Conservation (phyloP, 2,329 filamentous ascomycete species). For the Colletotrichum eleusines region DNA sequence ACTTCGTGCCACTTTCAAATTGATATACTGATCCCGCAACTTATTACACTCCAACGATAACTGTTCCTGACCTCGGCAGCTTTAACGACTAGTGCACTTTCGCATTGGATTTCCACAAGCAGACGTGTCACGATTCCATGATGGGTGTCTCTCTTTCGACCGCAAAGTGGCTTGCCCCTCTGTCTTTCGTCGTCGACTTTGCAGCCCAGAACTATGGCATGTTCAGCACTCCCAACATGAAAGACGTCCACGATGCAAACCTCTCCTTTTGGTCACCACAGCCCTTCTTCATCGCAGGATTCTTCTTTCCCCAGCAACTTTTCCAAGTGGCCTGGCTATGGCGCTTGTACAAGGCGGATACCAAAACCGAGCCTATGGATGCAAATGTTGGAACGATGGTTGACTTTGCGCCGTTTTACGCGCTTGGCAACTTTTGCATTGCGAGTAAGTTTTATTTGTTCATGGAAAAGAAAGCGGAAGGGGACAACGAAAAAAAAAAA, state of each 20-base stretch:
- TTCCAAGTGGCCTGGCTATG: slow-evolving; percentile 70
- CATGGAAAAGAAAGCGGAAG: neutral
- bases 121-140: neutral
- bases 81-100: too few species aligned
- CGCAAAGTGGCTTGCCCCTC: slow-evolving; percentile 65
- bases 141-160: slow-evolving; percentile 68
- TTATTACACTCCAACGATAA: too few species aligned
- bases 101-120: too few species aligned
- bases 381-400: slow-evolving; percentile 62
- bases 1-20: neutral
- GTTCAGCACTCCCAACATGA: slow-evolving; percentile 68
- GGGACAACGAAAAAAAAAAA: neutral
- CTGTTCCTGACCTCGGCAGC: neutral
- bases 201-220: slow-evolving; percentile 71
- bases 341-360: slow-evolving; percentile 63
- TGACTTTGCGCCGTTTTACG: slow-evolving; percentile 67
- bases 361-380: slow-evolving; percentile 52
- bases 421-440: slow-evolving; percentile 69
- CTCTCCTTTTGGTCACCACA: slow-evolving; percentile 70
- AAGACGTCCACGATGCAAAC: slow-evolving; percentile 68
- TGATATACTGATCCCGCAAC: neutral
- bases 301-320: slow-evolving; percentile 72
- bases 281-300: slow-evolving; percentile 68
- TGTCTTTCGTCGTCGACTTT: slow-evolving; percentile 68
- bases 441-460: slow-evolving; percentile 57